phyloP scores from a whole-genome alignment of 768 basidiomycete species.

The Scleroderma citrinum region DNA sequence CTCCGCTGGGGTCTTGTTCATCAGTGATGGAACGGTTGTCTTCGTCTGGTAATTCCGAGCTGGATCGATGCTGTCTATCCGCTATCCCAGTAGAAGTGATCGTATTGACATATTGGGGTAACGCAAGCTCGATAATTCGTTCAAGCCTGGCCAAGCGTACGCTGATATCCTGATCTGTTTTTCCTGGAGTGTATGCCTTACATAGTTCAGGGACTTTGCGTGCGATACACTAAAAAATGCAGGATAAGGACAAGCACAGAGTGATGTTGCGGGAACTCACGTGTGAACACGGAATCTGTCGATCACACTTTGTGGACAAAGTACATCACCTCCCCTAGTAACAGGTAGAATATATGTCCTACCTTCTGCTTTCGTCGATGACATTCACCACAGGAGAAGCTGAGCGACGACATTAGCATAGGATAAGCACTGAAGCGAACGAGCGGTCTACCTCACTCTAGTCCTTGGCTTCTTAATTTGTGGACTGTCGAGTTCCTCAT shows the following conservation, averaged over 20 bases:
- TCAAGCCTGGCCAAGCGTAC: constrained; percentile 71
- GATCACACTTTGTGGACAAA: constrained; percentile 58
- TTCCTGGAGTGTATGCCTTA: constrained; percentile 85
- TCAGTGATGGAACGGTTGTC: constrained; percentile 69
- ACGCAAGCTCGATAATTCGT: constrained; percentile 71
- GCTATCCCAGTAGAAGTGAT: constrained; percentile 28
- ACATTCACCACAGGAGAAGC: constrained; percentile 84
- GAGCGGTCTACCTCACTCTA: constrained; percentile 60
- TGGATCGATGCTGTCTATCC: constrained; percentile 39
- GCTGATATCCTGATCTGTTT: constrained; percentile 75
- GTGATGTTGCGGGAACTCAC: constrained; percentile 34
- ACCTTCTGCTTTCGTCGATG: constrained; percentile 89
- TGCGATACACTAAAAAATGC: constrained; percentile 56
- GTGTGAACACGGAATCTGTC: constrained; percentile 81
- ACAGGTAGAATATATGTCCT: constrained; percentile 4
- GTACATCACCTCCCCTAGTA: constrained; percentile 16
- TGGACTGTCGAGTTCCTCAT: constrained; percentile 41
- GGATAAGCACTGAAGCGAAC: constrained; percentile 1
- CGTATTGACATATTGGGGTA: constrained; percentile 63
- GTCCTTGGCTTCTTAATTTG: constrained; percentile 62
- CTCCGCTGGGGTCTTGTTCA: constrained; percentile 70
- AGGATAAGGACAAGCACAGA: constrained; percentile 8
- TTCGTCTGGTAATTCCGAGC: constrained; percentile 51
- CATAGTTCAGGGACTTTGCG: constrained; percentile 85
- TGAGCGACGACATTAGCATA: constrained; percentile 23